Conservation (phyloP, 768 basidiomycete genomes). For the Boletellus ananas region DNA sequence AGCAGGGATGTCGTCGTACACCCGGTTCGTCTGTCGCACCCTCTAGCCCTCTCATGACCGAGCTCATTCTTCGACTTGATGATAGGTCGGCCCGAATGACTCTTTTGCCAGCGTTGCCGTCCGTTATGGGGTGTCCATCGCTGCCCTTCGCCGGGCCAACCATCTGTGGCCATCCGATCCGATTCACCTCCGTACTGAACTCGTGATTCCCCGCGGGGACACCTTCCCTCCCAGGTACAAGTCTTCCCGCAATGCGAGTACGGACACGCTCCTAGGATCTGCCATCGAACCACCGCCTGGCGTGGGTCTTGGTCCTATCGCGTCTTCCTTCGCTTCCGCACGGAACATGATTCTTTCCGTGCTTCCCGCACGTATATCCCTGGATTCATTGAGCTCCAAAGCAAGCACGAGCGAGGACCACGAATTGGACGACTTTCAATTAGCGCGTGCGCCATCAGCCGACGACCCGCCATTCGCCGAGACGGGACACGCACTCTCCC, state of each 20-base stretch:
- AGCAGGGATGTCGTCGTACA: slow-evolving; percentile 11
- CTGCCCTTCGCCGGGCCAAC: slow-evolving; percentile 82
- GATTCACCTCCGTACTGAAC: slow-evolving; percentile 78
- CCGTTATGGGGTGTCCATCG: slow-evolving; percentile 81
- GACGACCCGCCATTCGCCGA: not conserved
- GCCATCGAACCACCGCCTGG: not conserved
- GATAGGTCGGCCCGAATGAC: slow-evolving; percentile 67
- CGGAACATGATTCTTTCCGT: slow-evolving; percentile 22
- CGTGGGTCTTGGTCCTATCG: slow-evolving; percentile 6
- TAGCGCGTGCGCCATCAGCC: not conserved
- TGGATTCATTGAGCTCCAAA: slow-evolving; percentile 29
- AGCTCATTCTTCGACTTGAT: not conserved
- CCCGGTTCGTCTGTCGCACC: slow-evolving; percentile 11
- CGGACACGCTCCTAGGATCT: not conserved
- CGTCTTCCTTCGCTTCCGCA: slow-evolving; percentile 18
- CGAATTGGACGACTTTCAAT: slow-evolving; percentile 22
- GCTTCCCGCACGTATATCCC: slow-evolving; percentile 27
- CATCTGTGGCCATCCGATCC: slow-evolving; percentile 93
- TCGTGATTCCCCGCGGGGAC: slow-evolving; percentile 62
- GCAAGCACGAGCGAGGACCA: slow-evolving; percentile 27
- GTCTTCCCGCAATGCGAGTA: not conserved
- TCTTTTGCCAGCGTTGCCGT: slow-evolving; percentile 85
- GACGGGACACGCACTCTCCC: slow-evolving; percentile 16
- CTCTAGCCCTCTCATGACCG: not conserved
- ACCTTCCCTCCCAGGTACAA: slow-evolving; percentile 4